Conservation (phyloP, 2,329 filamentous ascomycete genomes). For the Aspergillus versicolor region DNA sequence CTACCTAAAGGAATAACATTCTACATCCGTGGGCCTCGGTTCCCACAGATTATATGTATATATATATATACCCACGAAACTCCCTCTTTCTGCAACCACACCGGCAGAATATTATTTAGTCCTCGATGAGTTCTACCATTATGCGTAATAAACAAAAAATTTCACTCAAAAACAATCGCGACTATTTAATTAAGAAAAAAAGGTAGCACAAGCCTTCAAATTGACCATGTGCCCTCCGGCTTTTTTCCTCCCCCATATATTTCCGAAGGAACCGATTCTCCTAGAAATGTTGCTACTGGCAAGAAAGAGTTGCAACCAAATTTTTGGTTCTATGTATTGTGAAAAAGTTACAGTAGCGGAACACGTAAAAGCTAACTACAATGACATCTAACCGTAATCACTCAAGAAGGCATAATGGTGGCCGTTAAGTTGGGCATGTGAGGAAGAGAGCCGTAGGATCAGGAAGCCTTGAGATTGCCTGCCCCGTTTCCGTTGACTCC, state of each 20-base stretch:
- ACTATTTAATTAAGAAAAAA: no score
- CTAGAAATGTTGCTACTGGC: no score
- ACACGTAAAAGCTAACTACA: not conserved
- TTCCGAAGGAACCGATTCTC: no score
- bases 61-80: not conserved
- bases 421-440: not conserved
- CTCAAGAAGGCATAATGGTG: not conserved
- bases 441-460: not conserved
- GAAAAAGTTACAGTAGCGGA: not conserved
- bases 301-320: not conserved
- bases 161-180: not conserved
- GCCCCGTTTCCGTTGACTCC: conserved; percentile 25
- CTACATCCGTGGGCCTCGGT: not conserved
- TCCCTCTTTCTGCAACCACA: not conserved
- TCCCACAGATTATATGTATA: not conserved
- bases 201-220: not conserved
- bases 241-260: no score
- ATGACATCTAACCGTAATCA: not conserved
- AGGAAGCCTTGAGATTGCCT: not conserved
- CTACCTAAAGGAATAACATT: no score
- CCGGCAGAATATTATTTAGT: not conserved
- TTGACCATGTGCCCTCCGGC: no score
- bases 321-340: not conserved
- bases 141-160: not conserved
- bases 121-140: not conserved